A percentile compares a stretch with the other conserved stretches of the same genome.
Conservation (phyloP, 768 basidiomycete species). For the Galerina sulciceps region DNA sequence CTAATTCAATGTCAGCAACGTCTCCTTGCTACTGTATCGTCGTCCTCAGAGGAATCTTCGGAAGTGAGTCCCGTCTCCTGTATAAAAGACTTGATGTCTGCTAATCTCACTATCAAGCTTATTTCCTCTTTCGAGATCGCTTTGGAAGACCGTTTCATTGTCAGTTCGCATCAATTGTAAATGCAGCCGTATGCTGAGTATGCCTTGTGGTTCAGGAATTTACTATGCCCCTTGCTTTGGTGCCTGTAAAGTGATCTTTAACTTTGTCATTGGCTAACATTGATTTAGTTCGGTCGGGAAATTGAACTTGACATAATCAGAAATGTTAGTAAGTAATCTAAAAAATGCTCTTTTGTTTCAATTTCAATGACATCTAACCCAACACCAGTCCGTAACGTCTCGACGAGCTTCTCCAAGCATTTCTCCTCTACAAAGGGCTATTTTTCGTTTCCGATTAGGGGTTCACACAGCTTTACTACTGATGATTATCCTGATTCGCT, state of each 20-base stretch:
- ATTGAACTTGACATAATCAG: conserved; percentile 71
- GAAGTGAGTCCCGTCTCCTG: conserved; percentile 42
- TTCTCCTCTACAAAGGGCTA: conserved; percentile 47
- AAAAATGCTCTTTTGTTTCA: not conserved
- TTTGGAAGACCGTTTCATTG: conserved; percentile 65
- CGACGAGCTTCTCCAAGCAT: conserved; percentile 65
- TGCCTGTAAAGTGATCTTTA: conserved; percentile 29
- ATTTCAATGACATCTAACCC: not conserved
- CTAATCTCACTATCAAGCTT: conserved; percentile 42
- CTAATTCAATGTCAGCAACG: conserved; percentile 70
- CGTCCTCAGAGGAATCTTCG: conserved; percentile 56
- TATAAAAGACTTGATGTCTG: conserved; percentile 5
- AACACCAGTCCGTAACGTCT: conserved; percentile 45
- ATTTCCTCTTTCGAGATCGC: conserved; percentile 74
- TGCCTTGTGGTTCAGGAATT: conserved; percentile 52
- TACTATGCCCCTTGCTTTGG: conserved; percentile 69
- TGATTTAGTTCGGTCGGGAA: conserved; percentile 65
- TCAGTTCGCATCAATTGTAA: conserved; percentile 28
- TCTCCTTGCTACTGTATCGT: conserved; percentile 61
- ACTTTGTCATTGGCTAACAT: not conserved
- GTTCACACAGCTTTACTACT: conserved; percentile 30
- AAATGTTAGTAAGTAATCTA: conserved; percentile 57
- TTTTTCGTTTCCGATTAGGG: conserved; percentile 37
- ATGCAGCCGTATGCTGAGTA: not conserved
- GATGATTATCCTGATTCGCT: conserved; percentile 48